Evolutionary conservation across 768 basidiomycete species (phyloP).

Genomic region (Ramaria sp.): DNA sequence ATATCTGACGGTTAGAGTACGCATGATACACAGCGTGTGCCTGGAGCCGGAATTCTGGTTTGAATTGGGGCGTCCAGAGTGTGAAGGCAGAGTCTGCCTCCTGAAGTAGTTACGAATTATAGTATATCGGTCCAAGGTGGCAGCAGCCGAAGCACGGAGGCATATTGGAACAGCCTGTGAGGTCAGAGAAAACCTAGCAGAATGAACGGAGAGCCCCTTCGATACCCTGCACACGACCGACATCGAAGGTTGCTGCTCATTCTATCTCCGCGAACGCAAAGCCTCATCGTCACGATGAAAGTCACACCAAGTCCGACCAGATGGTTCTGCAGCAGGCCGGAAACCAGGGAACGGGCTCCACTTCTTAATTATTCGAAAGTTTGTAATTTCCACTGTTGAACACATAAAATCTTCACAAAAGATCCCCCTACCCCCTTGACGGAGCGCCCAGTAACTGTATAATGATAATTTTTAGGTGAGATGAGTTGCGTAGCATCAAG

Average conservation of each 20-base stretch:
- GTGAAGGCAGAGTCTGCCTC: conserved; percentile 7
- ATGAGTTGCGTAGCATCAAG: too few species aligned
- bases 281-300: background rate
- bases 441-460: too few species aligned
- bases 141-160: conserved; percentile 4
- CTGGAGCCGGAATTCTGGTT: conserved; percentile 1
- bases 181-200: background rate
- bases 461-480: too few species aligned
- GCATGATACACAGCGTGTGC: background rate
- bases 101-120: conserved; percentile 17
- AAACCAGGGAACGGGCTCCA: too few species aligned
- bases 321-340: too few species aligned
- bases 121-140: conserved; percentile 15
- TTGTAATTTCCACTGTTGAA: too few species aligned
- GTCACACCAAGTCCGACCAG: too few species aligned
- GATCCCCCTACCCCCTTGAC: too few species aligned
- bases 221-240: conserved; percentile 2
- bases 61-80: conserved; percentile 9
- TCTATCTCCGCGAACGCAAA: background rate
- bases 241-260: background rate
- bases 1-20: background rate
- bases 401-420: too few species aligned
- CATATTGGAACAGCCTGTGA: background rate
- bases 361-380: too few species aligned
- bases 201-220: background rate